Base-by-base conservation (phyloP, 192 early-diverging fungal genomes). In the Geranomyces michiganensis region DNA sequence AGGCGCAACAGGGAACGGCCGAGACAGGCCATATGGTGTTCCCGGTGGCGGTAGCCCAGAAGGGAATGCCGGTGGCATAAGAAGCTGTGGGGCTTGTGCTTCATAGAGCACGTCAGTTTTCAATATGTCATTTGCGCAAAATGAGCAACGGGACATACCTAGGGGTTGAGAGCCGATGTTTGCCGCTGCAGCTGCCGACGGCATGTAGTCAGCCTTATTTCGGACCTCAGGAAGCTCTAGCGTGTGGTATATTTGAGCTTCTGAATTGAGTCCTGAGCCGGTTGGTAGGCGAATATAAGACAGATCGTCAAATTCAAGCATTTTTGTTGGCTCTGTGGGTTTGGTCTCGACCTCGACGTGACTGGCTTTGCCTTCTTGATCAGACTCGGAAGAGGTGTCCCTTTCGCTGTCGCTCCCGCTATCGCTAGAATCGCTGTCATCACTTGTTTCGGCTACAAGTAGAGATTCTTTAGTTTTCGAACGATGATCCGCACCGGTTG, bases 181-280 rank as follows among this genome's bases (percentile, higher is more conserved):
- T 0, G 32, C 41, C 13, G 56, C 22, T 21, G 46, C 26, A 43
- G n/a, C 14, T 63, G 22, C 58, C 22, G 58, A 31, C 58, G 58
- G 58, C 58, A 60, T 60, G 17, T 60, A 60, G 29, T 60, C 58
- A 17, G 58, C 58, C 26, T 74, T 74, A 36, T 76, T 61, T 30
- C 72, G 63, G 31, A 62, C 65, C 65, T 82, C 81, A 14, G 77
- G 77, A 1, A 82, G 69, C 29, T 82, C 81, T 22, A 82, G 60
- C 26, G 76, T 79, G 29, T 67, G 67, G 47, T 82, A 82, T 31
- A 82, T 77, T 48, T 82, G 81, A 21, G 77, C 71, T 29, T 82
- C 73, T 22, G 33, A 68, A 30, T 66, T 70, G 21, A 64, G 72
- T 8, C 62, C 65, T 14, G 71, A 32, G 0, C 77, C 77, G 3